These are phyloP conservation scores for Claviceps purpurea DNA, from an alignment of 2,329 filamentous ascomycete genomes.

Conservation along the genomic window DNA sequence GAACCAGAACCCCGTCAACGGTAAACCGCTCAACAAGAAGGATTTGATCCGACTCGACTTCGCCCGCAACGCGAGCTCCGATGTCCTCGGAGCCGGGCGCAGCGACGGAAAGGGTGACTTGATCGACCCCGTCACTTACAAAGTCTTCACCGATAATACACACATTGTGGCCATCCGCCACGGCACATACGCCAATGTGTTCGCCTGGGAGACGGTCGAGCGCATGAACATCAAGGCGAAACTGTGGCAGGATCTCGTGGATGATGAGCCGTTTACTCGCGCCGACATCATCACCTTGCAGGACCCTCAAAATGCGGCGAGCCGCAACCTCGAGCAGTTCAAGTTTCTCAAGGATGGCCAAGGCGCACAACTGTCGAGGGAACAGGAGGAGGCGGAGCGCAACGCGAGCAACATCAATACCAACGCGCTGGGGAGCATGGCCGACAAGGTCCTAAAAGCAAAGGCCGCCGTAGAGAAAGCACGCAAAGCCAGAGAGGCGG, in stretches of 20 bases:
- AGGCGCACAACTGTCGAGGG: slow-evolving; percentile 51
- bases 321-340: slow-evolving; percentile 73
- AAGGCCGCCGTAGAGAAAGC: slow-evolving; percentile 91
- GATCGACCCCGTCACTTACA: slow-evolving; percentile 93
- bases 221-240: slow-evolving; percentile 93
- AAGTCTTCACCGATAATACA: slow-evolving; percentile 95
- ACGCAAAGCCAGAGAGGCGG: slow-evolving; percentile 55
- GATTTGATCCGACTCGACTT: slow-evolving; percentile 89
- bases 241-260: slow-evolving; percentile 84
- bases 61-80: slow-evolving; percentile 68
- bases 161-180: slow-evolving; percentile 81
- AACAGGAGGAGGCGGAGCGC: slow-evolving; percentile 54
- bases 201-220: slow-evolving; percentile 91
- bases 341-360: slow-evolving; percentile 78
- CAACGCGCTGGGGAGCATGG: slow-evolving; percentile 62
- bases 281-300: slow-evolving; percentile 94
- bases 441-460: slow-evolving; percentile 74
- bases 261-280: slow-evolving; percentile 72
- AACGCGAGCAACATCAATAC: slow-evolving; percentile 62
- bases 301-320: slow-evolving; percentile 81
- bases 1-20: slow-evolving; percentile 80
- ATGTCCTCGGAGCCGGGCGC: slow-evolving; percentile 31
- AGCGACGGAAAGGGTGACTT: slow-evolving; percentile 58
- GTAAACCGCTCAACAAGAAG: slow-evolving; percentile 60
- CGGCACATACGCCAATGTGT: slow-evolving; percentile 81